Base-by-base conservation (phyloP, 2,329 filamentous ascomycete species). In the Metarhizium album region DNA sequence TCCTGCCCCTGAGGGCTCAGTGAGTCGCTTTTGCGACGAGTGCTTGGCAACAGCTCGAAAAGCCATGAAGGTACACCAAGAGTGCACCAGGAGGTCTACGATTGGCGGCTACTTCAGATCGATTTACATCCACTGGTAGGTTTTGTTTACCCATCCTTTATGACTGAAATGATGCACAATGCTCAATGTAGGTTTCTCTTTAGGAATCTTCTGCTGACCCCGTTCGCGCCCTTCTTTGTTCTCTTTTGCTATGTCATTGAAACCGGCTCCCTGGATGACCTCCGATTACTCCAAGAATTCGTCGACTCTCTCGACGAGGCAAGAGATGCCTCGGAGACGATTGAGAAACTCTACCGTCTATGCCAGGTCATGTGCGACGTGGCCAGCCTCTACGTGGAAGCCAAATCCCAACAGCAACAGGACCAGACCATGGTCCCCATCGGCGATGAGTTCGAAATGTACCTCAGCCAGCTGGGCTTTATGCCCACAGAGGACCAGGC, bases 381-480 rank as follows among this genome's bases (percentile, higher is more conserved):
- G 5, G 80, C 82, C 6, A 70, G 70, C 43, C 65, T 83, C 3
- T 86, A 85, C 55, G 70, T 84, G 5, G 76, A 83, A 58, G 76
- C 80, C 24, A 83, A 81, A 58, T 67, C 68, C 18, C 67, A 70
- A 55, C 72, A 78, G 46, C 66, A 69, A 47, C 66, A 71, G 35
- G 69, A 74, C 53, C 66, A 73, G 42, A 66, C 67, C 46, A 70
- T 77, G 59, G 67, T 66, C 3, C 71, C 73, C 5, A 75, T 80
- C 2, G 76, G 75, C 1, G 72, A 78, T 52, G 77, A 82, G 57
- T 83, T 86, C 53, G 80, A 85, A 55, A 76, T 78, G 52, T 86
- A 84, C 57, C 70, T 86, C 1, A 78, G 72, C 57, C 80, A 82
- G 22, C 70, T 86, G 16, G 82, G 82, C 0, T 72, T 85, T 52